Evolutionary conservation across 495 filamentous ascomycete genomes (phyloP), one percentile per base, ranked within the genome.

Genomic region (Immersiella caudata): DNA sequence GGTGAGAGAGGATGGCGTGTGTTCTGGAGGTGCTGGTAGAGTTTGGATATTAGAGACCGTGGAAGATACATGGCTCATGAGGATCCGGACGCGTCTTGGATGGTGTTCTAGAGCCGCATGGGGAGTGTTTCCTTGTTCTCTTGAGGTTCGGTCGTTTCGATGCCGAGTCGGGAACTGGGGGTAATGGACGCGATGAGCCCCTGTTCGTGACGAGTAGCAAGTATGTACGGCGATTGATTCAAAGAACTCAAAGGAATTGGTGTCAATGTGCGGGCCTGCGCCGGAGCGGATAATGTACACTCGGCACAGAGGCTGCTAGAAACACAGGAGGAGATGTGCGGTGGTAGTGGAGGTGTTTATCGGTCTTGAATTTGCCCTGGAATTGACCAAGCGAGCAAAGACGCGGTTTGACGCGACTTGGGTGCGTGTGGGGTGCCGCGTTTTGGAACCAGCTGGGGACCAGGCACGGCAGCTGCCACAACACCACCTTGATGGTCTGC

Each of bases 21-120:
- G 72, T 85, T 85, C 75, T 93, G 86, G 56, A 98, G 89, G 78
- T 96, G 89, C 62, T 86, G 83, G 85, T 99, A 98, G 71, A 97
- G 89, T 70, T 93, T 92, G 46, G 91, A 89, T 76, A 99, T 90
- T 65, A 95, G 88, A 68, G 84, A 82, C 71, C 96, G 92, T 69
- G 95, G 95, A 62, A 99, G 91, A 88, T 96, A 97, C 95, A 99
- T 99, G 67, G 64, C 40, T 46, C 40, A 46, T 72, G 60, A 62
- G 49, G 36, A 64, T 66, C 20, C 46, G 22, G 40, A 70, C 64
- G 68, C 68, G 68, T 67, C 51, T 64, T 55, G 52, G 12, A 55
- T n/a, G 21, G 52, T 29, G 40, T 20, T 27, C 14, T 64, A 51
- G 61, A 65, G 59, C 22, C 11, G 26, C 56, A 59, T 59, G 56